Percentiles rank a stretch among this genome's conserved stretches.
Evolutionary conservation across 495 filamentous ascomycete species (phyloP).

Genomic region (Daldinia concentrica): DNA sequence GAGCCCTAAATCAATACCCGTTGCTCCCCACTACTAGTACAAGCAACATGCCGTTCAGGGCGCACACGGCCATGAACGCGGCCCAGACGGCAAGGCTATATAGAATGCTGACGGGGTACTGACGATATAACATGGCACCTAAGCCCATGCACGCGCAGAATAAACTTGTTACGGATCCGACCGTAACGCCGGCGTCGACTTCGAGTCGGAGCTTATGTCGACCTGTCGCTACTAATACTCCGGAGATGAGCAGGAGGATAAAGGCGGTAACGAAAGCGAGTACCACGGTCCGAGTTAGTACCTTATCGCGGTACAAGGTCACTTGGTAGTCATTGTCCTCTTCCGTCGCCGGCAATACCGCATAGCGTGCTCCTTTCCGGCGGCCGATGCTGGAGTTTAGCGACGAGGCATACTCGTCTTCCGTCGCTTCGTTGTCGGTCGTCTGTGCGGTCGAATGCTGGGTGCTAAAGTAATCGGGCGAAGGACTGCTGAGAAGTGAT

Average conservation of each 20-base stretch:
- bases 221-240: conserved; percentile 63
- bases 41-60: conserved; percentile 61
- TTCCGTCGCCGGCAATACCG: conserved; percentile 52
- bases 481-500: conserved; percentile 47
- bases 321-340: conserved; percentile 52
- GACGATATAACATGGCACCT: conserved; percentile 58
- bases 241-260: conserved; percentile 63
- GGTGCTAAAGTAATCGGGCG: conserved; percentile 48
- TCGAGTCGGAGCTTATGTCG: conserved; percentile 61
- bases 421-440: conserved; percentile 37
- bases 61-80: conserved; percentile 57
- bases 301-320: conserved; percentile 52
- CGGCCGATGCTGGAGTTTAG: conserved; percentile 38
- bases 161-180: conserved; percentile 65
- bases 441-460: conserved; percentile 22
- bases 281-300: conserved; percentile 57
- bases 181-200: conserved; percentile 68
- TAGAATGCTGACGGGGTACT: conserved; percentile 51
- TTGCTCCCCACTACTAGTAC: conserved; percentile 56
- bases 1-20: conserved; percentile 11
- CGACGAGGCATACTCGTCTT: conserved; percentile 42
- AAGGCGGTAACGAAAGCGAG: conserved; percentile 57
- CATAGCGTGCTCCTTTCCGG: conserved; percentile 45
- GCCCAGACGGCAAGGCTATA: conserved; percentile 55
- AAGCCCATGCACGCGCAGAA: conserved; percentile 64